These are phyloP conservation scores for Flagelloscypha sp. DNA, from an alignment of 768 basidiomycete species.

Conservation along the genomic window DNA sequence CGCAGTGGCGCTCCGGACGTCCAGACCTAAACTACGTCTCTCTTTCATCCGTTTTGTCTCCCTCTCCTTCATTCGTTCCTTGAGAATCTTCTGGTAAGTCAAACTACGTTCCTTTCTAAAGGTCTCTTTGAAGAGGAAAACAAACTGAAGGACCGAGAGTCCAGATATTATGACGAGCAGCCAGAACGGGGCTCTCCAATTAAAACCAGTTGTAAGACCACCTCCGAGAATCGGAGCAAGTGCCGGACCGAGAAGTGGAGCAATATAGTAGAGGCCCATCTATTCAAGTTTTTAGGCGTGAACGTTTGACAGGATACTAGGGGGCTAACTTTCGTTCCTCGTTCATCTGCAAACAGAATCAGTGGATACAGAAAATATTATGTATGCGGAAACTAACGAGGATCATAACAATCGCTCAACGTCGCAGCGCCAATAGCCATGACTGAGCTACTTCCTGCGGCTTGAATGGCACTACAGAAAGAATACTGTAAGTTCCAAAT, in stretches of 20 bases:
- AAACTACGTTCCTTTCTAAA: conserved; percentile 78
- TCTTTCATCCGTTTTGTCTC: conserved; percentile 6
- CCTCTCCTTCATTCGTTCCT: conserved; percentile 26
- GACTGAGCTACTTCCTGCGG: no score
- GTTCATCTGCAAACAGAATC: conserved; percentile 40
- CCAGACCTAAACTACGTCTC: no score
- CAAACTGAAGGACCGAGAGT: conserved; percentile 43
- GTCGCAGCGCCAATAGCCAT: no score
- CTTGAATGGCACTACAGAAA: no score
- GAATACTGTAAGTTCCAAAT: no score
- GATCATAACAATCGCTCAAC: no score
- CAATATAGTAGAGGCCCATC: conserved; percentile 77
- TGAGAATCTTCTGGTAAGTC: conserved; percentile 64
- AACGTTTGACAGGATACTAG: not conserved
- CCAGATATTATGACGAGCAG: conserved; percentile 64
- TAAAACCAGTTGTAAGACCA: conserved; percentile 51
- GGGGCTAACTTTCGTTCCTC: conserved; percentile 48
- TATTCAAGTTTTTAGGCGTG: conserved; percentile 12
- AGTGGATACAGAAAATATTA: conserved; percentile 3
- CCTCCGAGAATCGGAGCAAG: conserved; percentile 70
- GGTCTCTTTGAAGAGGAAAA: conserved; percentile 71
- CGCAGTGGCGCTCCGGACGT: no score
- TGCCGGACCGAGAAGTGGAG: conserved; percentile 70
- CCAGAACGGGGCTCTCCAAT: conserved; percentile 81
- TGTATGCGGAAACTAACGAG: no score